Conservation (phyloP, 1,284 basidiomycete genomes). For the Caloboletus firmus region DNA sequence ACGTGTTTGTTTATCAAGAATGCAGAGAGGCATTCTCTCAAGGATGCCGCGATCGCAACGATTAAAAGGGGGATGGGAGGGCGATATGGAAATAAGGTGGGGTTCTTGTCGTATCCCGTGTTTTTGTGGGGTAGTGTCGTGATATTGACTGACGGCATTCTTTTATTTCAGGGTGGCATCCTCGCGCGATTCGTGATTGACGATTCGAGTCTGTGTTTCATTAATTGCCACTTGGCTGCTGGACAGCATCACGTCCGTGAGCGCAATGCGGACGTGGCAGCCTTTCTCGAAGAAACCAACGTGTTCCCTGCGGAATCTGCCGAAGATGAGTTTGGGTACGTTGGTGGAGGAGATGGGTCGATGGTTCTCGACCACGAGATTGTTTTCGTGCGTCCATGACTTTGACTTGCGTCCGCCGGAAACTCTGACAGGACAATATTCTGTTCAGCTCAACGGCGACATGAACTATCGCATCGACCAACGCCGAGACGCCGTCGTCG, state of each 20-base stretch:
- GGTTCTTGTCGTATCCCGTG: conserved; percentile 13
- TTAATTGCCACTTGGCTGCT: conserved; percentile 96
- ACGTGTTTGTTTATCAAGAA: conserved; percentile 84
- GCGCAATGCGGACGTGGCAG: conserved; percentile 84
- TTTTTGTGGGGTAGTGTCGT: neutral
- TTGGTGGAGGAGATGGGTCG: conserved; percentile 91
- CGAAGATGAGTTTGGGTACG: conserved; percentile 64
- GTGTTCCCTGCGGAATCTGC: conserved; percentile 56
- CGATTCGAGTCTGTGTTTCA: conserved; percentile 89
- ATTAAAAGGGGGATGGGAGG: conserved; percentile 93
- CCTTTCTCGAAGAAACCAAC: conserved; percentile 79
- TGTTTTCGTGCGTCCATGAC: conserved; percentile 72
- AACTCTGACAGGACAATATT: neutral
- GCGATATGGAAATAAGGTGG: conserved; percentile 92
- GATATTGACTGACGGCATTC: neutral
- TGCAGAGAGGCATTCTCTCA: conserved; percentile 55
- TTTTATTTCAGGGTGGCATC: conserved; percentile 73
- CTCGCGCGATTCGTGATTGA: conserved; percentile 87
- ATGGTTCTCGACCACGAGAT: conserved; percentile 95
- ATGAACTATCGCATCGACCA: conserved; percentile 95
- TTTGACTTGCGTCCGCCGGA: too few relatives aligned
- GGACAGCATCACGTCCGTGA: conserved; percentile 83
- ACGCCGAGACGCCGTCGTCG: conserved; percentile 77
- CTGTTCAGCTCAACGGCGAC: conserved; percentile 68
- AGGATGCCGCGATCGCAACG: conserved; percentile 73